phyloP scores from a whole-genome alignment of 176 grass and related monocot species.

The Rhynchospora pubera region DNA sequence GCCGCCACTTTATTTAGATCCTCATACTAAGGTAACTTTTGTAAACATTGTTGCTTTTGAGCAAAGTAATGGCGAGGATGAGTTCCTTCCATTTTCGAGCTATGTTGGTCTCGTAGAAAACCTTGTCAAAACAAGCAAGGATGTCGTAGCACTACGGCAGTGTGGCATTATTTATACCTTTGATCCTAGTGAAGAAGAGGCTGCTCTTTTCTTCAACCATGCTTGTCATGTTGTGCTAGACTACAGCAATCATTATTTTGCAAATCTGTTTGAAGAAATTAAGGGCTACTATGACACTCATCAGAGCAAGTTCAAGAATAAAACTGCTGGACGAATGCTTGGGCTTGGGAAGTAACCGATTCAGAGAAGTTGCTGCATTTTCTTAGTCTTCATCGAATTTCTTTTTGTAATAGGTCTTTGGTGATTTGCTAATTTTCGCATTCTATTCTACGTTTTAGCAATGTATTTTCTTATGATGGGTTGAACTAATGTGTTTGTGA shows the following conservation, averaged over 20 bases:
- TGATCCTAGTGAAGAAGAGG: conserved; percentile 11
- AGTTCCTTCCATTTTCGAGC: not conserved
- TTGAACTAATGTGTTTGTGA: too few relatives aligned
- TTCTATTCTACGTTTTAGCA: too few relatives aligned
- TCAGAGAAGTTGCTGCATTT: too few relatives aligned
- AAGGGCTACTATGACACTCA: not conserved
- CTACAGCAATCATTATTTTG: not conserved
- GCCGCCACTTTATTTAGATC: not conserved
- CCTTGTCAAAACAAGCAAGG: conserved; percentile 16
- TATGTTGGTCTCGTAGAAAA: not conserved
- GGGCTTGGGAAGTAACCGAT: too few relatives aligned
- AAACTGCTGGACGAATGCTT: too few relatives aligned
- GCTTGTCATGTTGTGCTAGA: not conserved
- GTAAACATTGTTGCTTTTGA: conserved; percentile 14
- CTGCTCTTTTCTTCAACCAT: conserved; percentile 8
- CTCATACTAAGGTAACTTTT: not conserved
- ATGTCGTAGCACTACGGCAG: not conserved
- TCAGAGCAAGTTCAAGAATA: too few relatives aligned
- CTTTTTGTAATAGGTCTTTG: too few relatives aligned
- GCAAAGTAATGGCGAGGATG: not conserved
- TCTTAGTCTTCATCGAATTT: too few relatives aligned
- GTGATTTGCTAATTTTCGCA: too few relatives aligned
- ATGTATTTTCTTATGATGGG: too few relatives aligned
- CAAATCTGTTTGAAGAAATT: not conserved
- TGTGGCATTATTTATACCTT: not conserved